A percentile compares a stretch with the other conserved stretches of the same genome.
phyloP scores from a whole-genome alignment of 73 alveolate species.

The Paramecium sonneborni region DNA sequence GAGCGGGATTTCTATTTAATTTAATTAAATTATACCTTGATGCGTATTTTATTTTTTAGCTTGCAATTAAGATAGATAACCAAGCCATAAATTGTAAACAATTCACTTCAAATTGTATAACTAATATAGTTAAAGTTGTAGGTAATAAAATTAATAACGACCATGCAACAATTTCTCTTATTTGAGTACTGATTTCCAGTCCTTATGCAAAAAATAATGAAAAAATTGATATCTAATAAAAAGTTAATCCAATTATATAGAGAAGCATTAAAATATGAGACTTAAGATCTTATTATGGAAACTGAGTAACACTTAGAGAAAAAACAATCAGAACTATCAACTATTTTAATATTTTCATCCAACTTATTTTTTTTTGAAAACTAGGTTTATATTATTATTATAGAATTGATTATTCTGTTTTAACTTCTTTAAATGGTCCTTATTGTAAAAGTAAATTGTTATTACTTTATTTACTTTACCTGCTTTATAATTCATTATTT shows the following conservation, averaged over 20 bases:
- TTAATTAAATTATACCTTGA: not conserved
- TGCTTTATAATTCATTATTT: not conserved
- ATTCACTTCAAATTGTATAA: not conserved
- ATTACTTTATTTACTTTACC: not conserved
- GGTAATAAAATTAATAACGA: not conserved
- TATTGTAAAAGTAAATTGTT: not conserved
- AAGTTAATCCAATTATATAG: not conserved
- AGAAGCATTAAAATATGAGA: not conserved
- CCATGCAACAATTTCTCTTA: conserved; percentile 9
- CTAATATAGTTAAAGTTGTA: not conserved
- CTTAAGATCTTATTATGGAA: not conserved
- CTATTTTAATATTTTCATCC: not conserved
- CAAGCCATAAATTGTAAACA: conserved; percentile 14
- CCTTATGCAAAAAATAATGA: not conserved
- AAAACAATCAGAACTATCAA: not conserved
- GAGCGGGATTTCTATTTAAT: not conserved
- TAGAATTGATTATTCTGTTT: not conserved
- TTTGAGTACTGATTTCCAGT: not conserved
- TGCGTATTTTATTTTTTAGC: not conserved
- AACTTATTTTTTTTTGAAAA: not conserved
- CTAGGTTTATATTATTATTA: not conserved
- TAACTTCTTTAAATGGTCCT: not conserved
- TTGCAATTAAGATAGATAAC: not conserved
- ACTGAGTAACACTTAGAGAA: not conserved
- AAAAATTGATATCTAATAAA: not conserved